Evolutionary conservation across 495 filamentous ascomycete genomes (phyloP).

Genomic region (Bombardia bombarda): DNA sequence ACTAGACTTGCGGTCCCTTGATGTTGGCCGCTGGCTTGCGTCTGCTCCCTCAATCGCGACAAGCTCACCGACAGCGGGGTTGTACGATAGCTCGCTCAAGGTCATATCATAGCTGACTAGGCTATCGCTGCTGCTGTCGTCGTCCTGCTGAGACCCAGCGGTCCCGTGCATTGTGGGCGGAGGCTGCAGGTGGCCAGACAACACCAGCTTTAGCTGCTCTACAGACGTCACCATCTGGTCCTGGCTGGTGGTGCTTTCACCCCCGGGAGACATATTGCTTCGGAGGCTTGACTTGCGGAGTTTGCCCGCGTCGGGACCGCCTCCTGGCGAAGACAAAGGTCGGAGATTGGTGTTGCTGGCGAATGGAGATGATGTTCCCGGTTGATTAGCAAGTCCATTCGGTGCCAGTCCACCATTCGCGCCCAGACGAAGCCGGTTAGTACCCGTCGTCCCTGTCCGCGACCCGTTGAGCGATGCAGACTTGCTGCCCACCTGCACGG

Average conservation of each 20-base stretch:
- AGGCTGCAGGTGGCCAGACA: constrained; percentile 43
- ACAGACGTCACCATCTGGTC: constrained; percentile 64
- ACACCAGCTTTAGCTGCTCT: constrained; percentile 75
- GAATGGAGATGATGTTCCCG: constrained; percentile 28
- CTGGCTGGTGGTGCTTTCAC: constrained; percentile 47
- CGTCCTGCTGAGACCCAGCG: constrained; percentile 22
- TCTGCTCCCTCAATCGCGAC: constrained; percentile 8
- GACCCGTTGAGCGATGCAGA: constrained; percentile 66
- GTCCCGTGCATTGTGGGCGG: constrained; percentile 19
- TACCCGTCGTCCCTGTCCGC: constrained; percentile 50
- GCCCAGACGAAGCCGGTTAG: constrained; percentile 47
- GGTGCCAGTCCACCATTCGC: too few species aligned
- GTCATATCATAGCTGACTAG: constrained; percentile 50
- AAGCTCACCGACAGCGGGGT: constrained; percentile 19
- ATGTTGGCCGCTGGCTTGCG: constrained; percentile 10
- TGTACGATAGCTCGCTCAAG: constrained; percentile 47
- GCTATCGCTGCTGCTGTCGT: constrained; percentile 49
- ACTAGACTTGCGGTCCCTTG: constrained; percentile 13
- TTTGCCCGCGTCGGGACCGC: constrained; percentile 8
- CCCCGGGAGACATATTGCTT: constrained; percentile 39
- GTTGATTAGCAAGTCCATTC: constrained; percentile 10
- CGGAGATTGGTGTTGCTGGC: constrained; percentile 34
- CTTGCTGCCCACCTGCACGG: constrained; percentile 58
- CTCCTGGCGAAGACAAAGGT: constrained; percentile 29
- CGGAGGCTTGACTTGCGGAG: constrained; percentile 36